Percentiles rank a stretch among this genome's conserved stretches.
These are phyloP conservation scores for Claviceps purpurea DNA, from an alignment of 2,329 filamentous ascomycete genomes.

Conservation along the genomic window DNA sequence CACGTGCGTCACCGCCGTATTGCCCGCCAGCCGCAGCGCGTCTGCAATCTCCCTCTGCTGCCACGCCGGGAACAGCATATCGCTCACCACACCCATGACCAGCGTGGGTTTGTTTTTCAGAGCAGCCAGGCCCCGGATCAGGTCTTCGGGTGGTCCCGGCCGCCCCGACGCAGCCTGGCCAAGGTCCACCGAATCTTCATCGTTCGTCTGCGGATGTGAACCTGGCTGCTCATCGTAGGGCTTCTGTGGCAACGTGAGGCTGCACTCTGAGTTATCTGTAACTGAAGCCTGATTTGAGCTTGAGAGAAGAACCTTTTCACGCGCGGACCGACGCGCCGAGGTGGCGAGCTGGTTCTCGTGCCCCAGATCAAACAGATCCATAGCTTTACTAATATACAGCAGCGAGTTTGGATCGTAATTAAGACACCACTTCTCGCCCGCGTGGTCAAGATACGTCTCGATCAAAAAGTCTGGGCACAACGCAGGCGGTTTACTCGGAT, in stretches of 20 bases:
- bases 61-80: constrained; percentile 96
- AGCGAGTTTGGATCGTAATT: constrained; percentile 94
- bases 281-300: constrained; percentile 37
- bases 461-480: constrained; percentile 97
- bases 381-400: constrained; percentile 93
- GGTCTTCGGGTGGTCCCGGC: constrained; percentile 57
- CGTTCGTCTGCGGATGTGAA: constrained; percentile 15
- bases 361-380: constrained; percentile 95
- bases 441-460: constrained; percentile 95
- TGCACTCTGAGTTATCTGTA: constrained; percentile 38
- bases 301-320: constrained; percentile 42
- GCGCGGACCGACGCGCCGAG: constrained; percentile 45
- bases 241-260: constrained; percentile 64
- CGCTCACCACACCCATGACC: constrained; percentile 87
- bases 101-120: constrained; percentile 68
- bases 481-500: constrained; percentile 73
- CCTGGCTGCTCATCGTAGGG: constrained; percentile 77
- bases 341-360: constrained; percentile 53
- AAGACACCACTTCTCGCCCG: constrained; percentile 94
- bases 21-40: constrained; percentile 64
- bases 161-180: constrained; percentile 2
- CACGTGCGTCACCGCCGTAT: constrained; percentile 69
- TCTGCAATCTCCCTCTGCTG: constrained; percentile 91
- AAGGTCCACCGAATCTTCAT: constrained; percentile 12
- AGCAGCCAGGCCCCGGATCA: constrained; percentile 59